These are phyloP conservation scores for Camelina sativa DNA, from an alignment of 345 rosid genomes.

Conservation along the genomic window DNA sequence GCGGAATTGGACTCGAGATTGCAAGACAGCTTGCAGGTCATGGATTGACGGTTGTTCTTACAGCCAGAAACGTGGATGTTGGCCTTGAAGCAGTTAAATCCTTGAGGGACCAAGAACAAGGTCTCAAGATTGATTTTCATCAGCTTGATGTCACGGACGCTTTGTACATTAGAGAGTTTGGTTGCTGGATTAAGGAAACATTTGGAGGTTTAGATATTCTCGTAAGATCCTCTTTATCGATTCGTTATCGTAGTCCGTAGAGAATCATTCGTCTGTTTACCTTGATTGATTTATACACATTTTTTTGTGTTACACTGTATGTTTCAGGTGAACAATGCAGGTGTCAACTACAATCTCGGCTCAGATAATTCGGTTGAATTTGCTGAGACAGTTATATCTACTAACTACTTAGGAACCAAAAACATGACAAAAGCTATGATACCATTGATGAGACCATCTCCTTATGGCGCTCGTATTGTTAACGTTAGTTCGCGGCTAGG, in stretches of 20 bases:
- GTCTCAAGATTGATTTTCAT: constrained; percentile 39
- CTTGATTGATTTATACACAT: neutral
- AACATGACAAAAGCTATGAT: constrained; percentile 75
- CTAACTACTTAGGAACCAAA: constrained; percentile 83
- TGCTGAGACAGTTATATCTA: constrained; percentile 60
- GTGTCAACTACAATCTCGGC: constrained; percentile 80
- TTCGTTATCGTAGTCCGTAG: neutral
- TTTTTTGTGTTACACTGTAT: neutral
- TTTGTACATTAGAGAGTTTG: constrained; percentile 24
- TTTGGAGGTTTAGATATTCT: constrained; percentile 46
- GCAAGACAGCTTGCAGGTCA: constrained; percentile 80
- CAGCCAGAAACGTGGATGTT: constrained; percentile 69
- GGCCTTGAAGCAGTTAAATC: constrained; percentile 74
- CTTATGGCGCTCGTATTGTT: constrained; percentile 78
- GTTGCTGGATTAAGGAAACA: constrained; percentile 43
- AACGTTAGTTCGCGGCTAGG: constrained; percentile 87
- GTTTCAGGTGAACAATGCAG: constrained; percentile 91
- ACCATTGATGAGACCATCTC: constrained; percentile 78
- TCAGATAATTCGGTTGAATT: constrained; percentile 72
- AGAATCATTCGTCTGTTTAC: neutral
- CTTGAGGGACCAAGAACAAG: constrained; percentile 51
- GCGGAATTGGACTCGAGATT: constrained; percentile 88
- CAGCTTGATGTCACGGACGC: constrained; percentile 43
- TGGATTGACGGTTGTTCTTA: constrained; percentile 72
- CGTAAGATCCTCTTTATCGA: constrained; percentile 27